Evolutionary conservation across 2,329 filamentous ascomycete species (phyloP).

Genomic region (Rutstroemia sp.): DNA sequence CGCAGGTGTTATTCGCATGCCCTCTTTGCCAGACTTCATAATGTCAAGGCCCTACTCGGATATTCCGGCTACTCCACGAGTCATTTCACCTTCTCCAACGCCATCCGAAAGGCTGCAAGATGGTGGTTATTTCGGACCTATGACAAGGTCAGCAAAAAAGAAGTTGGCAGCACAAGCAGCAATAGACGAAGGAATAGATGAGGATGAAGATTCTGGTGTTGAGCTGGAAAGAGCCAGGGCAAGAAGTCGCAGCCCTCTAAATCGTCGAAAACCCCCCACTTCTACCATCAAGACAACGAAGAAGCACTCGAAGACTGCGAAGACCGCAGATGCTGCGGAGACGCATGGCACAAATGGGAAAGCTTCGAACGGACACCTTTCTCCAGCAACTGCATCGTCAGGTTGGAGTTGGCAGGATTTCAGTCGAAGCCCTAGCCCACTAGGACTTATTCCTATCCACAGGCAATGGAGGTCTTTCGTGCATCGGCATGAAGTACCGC

Average conservation of each 20-base stretch:
- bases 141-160: constrained; percentile 67
- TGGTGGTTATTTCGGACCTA: constrained; percentile 63
- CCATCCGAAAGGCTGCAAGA: constrained; percentile 49
- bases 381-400: constrained; percentile 51
- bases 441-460: constrained; percentile 93
- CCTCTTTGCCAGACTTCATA: constrained; percentile 53
- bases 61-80: constrained; percentile 72
- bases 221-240: constrained; percentile 28
- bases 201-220: constrained; percentile 29
- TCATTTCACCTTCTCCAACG: constrained; percentile 83
- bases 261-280: constrained; percentile 42
- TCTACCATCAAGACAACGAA: constrained; percentile 34
- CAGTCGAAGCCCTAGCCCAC: constrained; percentile 83
- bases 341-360: constrained; percentile 12
- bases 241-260: constrained; percentile 30
- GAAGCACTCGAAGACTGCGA: constrained; percentile 37
- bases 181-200: constrained; percentile 51
- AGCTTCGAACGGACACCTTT: constrained; percentile 59
- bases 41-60: constrained; percentile 30
- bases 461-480: constrained; percentile 85
- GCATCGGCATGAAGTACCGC: constrained; percentile 93
- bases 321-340: constrained; percentile 34
- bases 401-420: constrained; percentile 80
- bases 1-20: constrained; percentile 47
- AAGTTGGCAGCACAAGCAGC: constrained; percentile 46